These are phyloP conservation scores for Syncephalis plumigaleata DNA, from an alignment of 371 early-diverging fungal genomes.

Conservation along the genomic window DNA sequence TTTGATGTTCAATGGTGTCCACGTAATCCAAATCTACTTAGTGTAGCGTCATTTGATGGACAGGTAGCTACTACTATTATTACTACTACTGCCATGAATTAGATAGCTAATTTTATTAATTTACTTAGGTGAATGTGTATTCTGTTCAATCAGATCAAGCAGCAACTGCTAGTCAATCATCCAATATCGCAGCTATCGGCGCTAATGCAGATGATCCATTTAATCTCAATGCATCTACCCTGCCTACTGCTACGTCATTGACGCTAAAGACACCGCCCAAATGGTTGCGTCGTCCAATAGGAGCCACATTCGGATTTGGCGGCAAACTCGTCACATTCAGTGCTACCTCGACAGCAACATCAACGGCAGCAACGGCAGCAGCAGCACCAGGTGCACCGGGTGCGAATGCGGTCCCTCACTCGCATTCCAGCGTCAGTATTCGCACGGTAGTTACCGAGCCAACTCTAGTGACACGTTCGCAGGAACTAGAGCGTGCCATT, in stretches of 20 bases:
- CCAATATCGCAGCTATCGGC: slow-evolving; percentile 16
- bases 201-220: slow-evolving; percentile 57
- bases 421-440: slow-evolving; percentile 17
- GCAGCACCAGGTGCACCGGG: slow-evolving; percentile 20
- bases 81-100: not conserved
- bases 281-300: slow-evolving; percentile 87
- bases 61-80: slow-evolving; percentile 21
- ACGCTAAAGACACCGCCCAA: slow-evolving; percentile 77
- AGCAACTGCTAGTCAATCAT: not conserved
- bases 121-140: slow-evolving; percentile 45
- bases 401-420: slow-evolving; percentile 8
- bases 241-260: slow-evolving; percentile 21
- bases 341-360: too few species aligned
- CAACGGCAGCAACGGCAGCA: slow-evolving; percentile 10
- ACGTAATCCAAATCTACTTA: slow-evolving; percentile 74
- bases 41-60: slow-evolving; percentile 78
- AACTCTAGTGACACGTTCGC: slow-evolving; percentile 36
- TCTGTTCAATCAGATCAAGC: slow-evolving; percentile 40
- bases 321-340: slow-evolving; percentile 64
- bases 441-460: slow-evolving; percentile 40
- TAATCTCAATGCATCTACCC: not conserved
- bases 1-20: slow-evolving; percentile 90
- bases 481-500: slow-evolving; percentile 38
- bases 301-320: slow-evolving; percentile 86
- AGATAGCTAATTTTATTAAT: slow-evolving; percentile 1